Evolutionary conservation across 805 yeast genomes (phyloP).

Genomic region (Cyberlindnera petersonii): DNA sequence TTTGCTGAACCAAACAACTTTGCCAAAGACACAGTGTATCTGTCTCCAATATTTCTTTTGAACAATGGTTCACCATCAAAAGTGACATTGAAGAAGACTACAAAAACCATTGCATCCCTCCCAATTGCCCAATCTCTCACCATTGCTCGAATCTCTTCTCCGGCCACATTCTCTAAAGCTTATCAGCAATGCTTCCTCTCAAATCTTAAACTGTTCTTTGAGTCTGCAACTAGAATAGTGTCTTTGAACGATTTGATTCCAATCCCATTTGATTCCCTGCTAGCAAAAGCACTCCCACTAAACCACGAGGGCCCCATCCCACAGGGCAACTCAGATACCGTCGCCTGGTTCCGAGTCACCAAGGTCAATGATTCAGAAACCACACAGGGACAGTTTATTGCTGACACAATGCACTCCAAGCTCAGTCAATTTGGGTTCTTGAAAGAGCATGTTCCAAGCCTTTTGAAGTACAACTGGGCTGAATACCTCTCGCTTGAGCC

Average conservation of each 20-base stretch:
- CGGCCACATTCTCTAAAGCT: conserved; percentile 59
- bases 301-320: conserved; percentile 34
- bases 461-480: conserved; percentile 37
- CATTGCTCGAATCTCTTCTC: conserved; percentile 64
- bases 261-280: conserved; percentile 64
- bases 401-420: conserved; percentile 66
- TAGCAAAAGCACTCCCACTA: conserved; percentile 45
- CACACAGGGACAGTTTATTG: conserved; percentile 40
- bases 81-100: conserved; percentile 19
- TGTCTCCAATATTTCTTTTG: conserved; percentile 59
- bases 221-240: conserved; percentile 53
- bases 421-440: conserved; percentile 63
- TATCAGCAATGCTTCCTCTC: conserved; percentile 58
- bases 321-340: conserved; percentile 58
- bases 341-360: conserved; percentile 82
- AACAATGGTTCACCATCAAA: conserved; percentile 40
- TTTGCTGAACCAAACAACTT: conserved; percentile 60
- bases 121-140: conserved; percentile 60
- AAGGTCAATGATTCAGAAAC: conserved; percentile 38
- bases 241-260: conserved; percentile 68
- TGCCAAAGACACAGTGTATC: conserved; percentile 37
- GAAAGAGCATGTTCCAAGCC: conserved; percentile 32
- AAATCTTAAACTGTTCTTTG: conserved; percentile 61
- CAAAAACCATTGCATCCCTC: conserved; percentile 24
- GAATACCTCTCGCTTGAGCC: conserved; percentile 43